Base-by-base conservation (phyloP, 202 grass and related monocot genomes). In the Eragrostis tef region DNA sequence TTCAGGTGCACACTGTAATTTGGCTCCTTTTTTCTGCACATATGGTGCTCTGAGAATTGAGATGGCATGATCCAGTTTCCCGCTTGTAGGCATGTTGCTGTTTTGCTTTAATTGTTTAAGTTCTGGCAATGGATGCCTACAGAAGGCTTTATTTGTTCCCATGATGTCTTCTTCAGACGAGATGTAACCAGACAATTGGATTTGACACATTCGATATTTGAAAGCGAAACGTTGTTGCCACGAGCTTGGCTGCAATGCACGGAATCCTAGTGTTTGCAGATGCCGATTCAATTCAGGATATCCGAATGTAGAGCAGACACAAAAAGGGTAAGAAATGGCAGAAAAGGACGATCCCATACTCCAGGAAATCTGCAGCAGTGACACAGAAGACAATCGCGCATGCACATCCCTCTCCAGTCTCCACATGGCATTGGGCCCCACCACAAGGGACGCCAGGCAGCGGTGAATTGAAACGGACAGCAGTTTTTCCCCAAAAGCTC, bases 1-100 rank as follows among this genome's bases (percentile, higher is more conserved):
- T 54, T 51, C 0, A 42, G 59, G 27, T 27, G 34, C 0, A 17
- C 73, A 10, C 5, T 66, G 82, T 60, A 78, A 89, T 70, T 21
- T 75, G 25, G 13, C 11, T 44, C 47, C 16, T n/a, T 77, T 77
- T 52, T 81, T 36, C 6, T 73, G 21, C n/a, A 3, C 7, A 67
- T 26, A 27, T 20, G 52, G 2, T 43, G 57, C 27, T 58, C 1
- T 9, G 21, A 22, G 9, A n/a, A 24, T 24, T 24, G 49, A 51
- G 44, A 11, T 10, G 9, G 44, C 16, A 22, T 36, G 12, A 54
- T 36, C 27, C 6, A 17, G 29, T 19, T 64, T 36, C 26, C 61
- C 17, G 61, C 52, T 9, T 58, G 4, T 24, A n/a, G 64, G 7
- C 67, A 10, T 11, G 44, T 39, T 47, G 61, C 17, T 14, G 39